These are phyloP conservation scores for Scedosporium minutisporum DNA, from an alignment of 2,329 filamentous ascomycete genomes.

Conservation along the genomic window DNA sequence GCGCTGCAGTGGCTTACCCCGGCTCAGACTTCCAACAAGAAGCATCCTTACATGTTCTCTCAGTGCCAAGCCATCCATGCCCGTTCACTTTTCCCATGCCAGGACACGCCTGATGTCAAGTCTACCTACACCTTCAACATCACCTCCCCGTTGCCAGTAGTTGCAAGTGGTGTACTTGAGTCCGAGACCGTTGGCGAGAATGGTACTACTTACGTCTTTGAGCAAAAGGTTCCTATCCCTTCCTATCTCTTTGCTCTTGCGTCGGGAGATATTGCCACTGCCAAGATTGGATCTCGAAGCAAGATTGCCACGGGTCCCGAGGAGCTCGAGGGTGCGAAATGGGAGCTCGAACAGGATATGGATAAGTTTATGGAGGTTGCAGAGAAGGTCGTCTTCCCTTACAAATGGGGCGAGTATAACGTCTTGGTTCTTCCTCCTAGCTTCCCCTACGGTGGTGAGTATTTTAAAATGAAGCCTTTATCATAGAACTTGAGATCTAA, in stretches of 20 bases:
- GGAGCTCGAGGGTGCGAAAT: slow-evolving; percentile 72
- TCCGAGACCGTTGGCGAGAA: slow-evolving; percentile 37
- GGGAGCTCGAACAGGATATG: slow-evolving; percentile 85
- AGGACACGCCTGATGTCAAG: slow-evolving; percentile 96
- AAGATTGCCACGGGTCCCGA: slow-evolving; percentile 82
- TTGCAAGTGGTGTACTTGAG: slow-evolving; percentile 70
- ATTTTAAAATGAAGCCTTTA: slow-evolving; percentile 2
- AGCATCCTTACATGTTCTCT: slow-evolving; percentile 94
- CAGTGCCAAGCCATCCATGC: slow-evolving; percentile 97
- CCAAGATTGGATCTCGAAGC: slow-evolving; percentile 78
- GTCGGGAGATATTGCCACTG: slow-evolving; percentile 72
- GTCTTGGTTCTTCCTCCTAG: slow-evolving; percentile 74
- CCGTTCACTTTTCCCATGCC: slow-evolving; percentile 87
- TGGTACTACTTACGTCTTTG: slow-evolving; percentile 68
- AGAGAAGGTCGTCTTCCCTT: slow-evolving; percentile 73
- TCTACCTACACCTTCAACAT: slow-evolving; percentile 89
- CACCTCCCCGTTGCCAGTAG: slow-evolving; percentile 76
- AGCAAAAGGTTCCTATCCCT: slow-evolving; percentile 86
- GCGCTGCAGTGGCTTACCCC: slow-evolving; percentile 93
- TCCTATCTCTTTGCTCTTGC: slow-evolving; percentile 87
- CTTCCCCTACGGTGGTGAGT: slow-evolving; percentile 73
- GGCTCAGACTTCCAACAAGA: slow-evolving; percentile 89
- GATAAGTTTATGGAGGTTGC: slow-evolving; percentile 85
- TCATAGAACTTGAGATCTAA: slow-evolving; percentile 2
- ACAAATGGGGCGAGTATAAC: slow-evolving; percentile 93